Evolutionary conservation across 2,329 filamentous ascomycete genomes (phyloP), one percentile per base, ranked within the genome.

Genomic region (Pleurostoma richardsiae): DNA sequence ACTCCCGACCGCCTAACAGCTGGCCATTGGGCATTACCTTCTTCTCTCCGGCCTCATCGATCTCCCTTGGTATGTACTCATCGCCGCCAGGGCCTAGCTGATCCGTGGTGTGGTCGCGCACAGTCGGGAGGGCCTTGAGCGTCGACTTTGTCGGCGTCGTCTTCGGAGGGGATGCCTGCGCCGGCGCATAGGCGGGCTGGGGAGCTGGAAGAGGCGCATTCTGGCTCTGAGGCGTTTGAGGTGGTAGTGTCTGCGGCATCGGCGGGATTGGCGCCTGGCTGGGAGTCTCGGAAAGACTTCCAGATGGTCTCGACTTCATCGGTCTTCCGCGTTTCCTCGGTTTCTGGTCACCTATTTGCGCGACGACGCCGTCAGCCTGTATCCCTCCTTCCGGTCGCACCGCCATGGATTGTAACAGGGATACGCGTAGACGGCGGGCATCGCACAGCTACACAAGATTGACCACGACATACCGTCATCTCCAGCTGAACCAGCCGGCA

Each of bases 21-120:
- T 91, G 85, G 39, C 94, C 94, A 57, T 90, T 89, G 27, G 77
- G 66, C 64, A 89, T 83, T 29, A 96, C 91, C 74, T 99, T 99
- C 66, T 89, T 90, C 72, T 99, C 94, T 46, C 94, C 94, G 40
- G 85, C 86, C 45, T 95, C 88, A 62, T 99, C 94, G 52, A 86
- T 87, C 68, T 99, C 94, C 58, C 94, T 86, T 29, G 92, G 90
- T 33, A 97, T 78, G 66, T 96, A 99, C 69, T 99, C 94, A 64
- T 97, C 94, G 52, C 88, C 88, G 59, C 90, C 88, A 29, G 86
- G 77, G 44, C 88, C 90, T 30, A 99, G 80, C 66, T 97, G 92
- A 64, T 97, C 92, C 11, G 92, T 97, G 3, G 94, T 99, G 65
- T 99, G 94, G 61, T 99, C 94, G 67, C 94, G 79, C 10, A 97